Evolutionary conservation across 441 rosid genomes (phyloP).

Genomic region (Croton laevigatus): DNA sequence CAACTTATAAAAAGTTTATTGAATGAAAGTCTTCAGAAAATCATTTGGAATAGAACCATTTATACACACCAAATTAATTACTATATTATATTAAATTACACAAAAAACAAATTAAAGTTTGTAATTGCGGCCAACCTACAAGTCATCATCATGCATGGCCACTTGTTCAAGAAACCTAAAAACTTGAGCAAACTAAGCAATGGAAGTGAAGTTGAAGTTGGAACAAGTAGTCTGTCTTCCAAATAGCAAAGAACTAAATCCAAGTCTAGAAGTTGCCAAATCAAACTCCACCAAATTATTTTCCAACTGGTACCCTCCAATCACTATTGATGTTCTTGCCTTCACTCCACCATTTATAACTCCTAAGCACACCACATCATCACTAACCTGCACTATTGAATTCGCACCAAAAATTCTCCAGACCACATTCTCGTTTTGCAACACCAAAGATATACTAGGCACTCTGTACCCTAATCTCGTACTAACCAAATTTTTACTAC

Average conservation of each 20-base stretch:
- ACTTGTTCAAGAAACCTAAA: no score
- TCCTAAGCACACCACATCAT: conserved; percentile 57
- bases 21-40: no score
- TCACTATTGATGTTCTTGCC: conserved; percentile 52
- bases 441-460: conserved; percentile 53
- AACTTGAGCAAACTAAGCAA: conserved; percentile 20
- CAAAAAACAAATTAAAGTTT: no score
- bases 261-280: conserved; percentile 53
- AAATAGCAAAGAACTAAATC: conserved; percentile 61
- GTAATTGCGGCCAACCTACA: no score
- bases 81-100: no score
- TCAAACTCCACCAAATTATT: conserved; percentile 62
- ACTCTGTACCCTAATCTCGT: conserved; percentile 64
- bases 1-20: no score
- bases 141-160: no score
- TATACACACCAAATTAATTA: no score
- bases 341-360: conserved; percentile 62
- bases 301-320: conserved; percentile 73
- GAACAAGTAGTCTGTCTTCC: conserved; percentile 54
- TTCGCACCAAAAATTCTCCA: conserved; percentile 75
- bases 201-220: conserved; percentile 74
- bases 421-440: conserved; percentile 41
- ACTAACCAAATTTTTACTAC: conserved; percentile 25
- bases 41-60: no score
- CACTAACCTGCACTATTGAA: conserved; percentile 56